These are phyloP conservation scores for Teunomyces stri DNA, from an alignment of 805 yeast species.

Conservation along the genomic window DNA sequence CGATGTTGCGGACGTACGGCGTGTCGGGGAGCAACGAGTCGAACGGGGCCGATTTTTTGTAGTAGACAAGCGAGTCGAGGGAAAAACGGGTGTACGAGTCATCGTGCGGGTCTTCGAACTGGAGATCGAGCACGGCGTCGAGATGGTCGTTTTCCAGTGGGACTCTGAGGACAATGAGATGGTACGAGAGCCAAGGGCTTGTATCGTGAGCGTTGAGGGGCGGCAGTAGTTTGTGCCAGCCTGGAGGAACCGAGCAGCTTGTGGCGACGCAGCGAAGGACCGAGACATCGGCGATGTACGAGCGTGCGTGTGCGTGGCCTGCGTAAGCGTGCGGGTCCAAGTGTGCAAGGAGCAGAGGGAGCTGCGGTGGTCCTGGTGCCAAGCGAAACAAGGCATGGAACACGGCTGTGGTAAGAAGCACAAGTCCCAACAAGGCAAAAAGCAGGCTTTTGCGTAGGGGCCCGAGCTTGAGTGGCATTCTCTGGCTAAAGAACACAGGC, in stretches of 20 bases:
- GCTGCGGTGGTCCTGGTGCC: neutral
- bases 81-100: neutral
- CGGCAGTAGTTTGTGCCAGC: constrained; percentile 11
- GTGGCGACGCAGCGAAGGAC: constrained; percentile 10
- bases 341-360: constrained; percentile 3
- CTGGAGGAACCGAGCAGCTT: constrained; percentile 9
- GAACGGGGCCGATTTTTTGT: constrained; percentile 7
- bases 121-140: constrained; percentile 7
- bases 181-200: constrained; percentile 5
- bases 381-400: no score
- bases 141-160: neutral
- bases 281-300: constrained; percentile 8
- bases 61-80: constrained; percentile 7
- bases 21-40: constrained; percentile 3
- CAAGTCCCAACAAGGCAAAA: no score
- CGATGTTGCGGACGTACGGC: constrained; percentile 23
- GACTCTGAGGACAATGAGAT: neutral
- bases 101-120: constrained; percentile 3
- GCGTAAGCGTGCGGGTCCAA: constrained; percentile 2
- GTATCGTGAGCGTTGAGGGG: constrained; percentile 8
- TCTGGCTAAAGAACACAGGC: neutral
- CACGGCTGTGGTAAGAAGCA: no score
- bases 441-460: no score
- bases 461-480: neutral
- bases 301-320: neutral